These are phyloP conservation scores for Blepharisma undulans DNA, from an alignment of 169 alveolate genomes.

Conservation along the genomic window DNA sequence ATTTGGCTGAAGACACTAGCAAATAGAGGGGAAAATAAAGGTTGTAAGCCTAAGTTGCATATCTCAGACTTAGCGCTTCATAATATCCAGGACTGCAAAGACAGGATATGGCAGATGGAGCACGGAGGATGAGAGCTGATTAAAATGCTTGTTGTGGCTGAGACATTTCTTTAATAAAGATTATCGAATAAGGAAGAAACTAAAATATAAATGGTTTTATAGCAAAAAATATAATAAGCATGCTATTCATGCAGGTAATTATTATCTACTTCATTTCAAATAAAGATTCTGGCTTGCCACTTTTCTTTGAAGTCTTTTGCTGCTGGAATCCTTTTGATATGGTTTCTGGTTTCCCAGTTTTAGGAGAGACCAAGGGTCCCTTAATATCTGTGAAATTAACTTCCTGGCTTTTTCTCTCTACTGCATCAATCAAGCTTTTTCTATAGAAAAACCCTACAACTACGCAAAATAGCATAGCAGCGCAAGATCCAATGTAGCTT, in stretches of 20 bases:
- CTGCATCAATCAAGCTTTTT: background rate
- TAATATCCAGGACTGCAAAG: no score
- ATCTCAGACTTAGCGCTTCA: no score
- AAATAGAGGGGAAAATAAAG: no score
- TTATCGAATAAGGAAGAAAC: no score
- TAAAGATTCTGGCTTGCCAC: background rate
- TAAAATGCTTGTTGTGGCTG: no score
- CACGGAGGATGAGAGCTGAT: no score
- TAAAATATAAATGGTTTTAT: no score
- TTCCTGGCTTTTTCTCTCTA: background rate
- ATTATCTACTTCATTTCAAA: background rate
- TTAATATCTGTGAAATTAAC: background rate
- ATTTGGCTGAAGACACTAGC: no score
- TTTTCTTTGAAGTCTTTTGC: background rate
- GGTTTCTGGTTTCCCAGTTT: background rate
- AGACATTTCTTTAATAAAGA: no score
- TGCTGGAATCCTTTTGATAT: background rate
- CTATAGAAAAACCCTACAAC: background rate
- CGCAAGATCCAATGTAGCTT: background rate
- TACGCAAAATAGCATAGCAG: background rate
- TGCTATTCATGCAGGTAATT: background rate
- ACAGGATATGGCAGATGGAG: no score
- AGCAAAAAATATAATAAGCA: background rate
- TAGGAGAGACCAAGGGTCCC: background rate
- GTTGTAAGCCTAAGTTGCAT: no score